Base-by-base conservation (phyloP, 148 eudicot species). In the Agrostemma githago region DNA sequence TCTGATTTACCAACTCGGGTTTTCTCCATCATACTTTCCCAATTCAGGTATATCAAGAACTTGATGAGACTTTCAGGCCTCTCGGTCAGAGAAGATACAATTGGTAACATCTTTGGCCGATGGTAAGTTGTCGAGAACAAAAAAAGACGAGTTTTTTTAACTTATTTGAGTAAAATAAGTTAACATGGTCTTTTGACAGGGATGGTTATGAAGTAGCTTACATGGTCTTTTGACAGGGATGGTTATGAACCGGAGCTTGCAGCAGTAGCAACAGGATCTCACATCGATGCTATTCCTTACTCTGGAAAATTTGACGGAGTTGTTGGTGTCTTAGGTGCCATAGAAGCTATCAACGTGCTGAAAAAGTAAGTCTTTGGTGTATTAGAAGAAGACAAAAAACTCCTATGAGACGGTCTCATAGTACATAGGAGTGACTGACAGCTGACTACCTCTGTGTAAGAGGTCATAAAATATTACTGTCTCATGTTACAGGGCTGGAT, bases 291-390 rank as follows among this genome's bases (percentile, higher is more conserved):
- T 37, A 95, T 95, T 85, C 98, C 98, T 2, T 92, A 90, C 81
- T 94, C 98, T 44, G 98, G 98, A 70, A 95, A 95, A 81, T 95
- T 87, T 79, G 98, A 95, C 75, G 97, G 97, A 68, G 98, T 95
- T 74, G 88, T 95, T 78, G 98, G 98, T 56, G 98, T 95, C 53
- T 84, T 95, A 81, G 97, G 97, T 83, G 98, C 97, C 54, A 95
- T 95, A 64, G 96, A 94, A 88, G 98, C 98, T 74, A 86, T 95
- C 71, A 84, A 84, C 77, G 92, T 86, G 73, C 90, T 95, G 19
- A 86, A 78, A 76, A 86, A 87, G 98, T 88, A 79, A 68, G 79
- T 78, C 51, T 64, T 43, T 69, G 58, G 8, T 56, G 54, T 72
- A 12, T 54, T 43, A 19, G 48, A 46, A 20, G 9, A 60, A 3